phyloP scores from a whole-genome alignment of 352 stramenopile species.

The Poterioochromonas sp. region DNA sequence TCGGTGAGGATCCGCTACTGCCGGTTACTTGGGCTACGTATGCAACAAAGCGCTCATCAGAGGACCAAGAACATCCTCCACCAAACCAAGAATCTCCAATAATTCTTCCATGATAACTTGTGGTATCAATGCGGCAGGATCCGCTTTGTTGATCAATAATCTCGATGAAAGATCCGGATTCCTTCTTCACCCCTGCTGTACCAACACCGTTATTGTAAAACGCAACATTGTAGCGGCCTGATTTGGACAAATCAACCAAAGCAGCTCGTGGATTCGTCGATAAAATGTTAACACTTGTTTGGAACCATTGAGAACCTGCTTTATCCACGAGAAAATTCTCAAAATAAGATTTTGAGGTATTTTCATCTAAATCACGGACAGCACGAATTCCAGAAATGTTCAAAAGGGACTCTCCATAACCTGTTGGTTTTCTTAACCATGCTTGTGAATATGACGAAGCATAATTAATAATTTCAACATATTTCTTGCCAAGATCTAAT shows the following conservation, averaged over 20 bases:
- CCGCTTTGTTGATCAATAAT: not conserved
- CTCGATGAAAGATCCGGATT: not conserved
- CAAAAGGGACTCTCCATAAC: too few species aligned
- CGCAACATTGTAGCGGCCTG: too few species aligned
- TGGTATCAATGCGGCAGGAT: not conserved
- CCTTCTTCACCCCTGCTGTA: too few species aligned
- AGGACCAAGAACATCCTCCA: constrained; percentile 59
- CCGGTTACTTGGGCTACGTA: constrained; percentile 51
- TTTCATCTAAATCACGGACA: not conserved
- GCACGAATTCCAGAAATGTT: not conserved
- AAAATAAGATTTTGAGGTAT: too few species aligned
- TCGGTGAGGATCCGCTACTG: not conserved
- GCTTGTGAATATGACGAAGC: too few species aligned
- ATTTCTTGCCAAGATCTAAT: too few species aligned
- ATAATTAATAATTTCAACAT: too few species aligned
- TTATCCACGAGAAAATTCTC: too few species aligned
- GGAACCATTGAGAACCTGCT: too few species aligned
- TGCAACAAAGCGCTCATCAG: constrained; percentile 59
- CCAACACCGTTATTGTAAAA: too few species aligned
- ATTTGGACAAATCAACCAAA: not conserved
- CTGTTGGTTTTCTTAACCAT: too few species aligned
- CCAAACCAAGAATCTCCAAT: constrained; percentile 41
- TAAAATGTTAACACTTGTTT: too few species aligned
- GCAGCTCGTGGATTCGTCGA: not conserved
- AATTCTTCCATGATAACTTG: constrained; percentile 7